These are phyloP conservation scores for Sphagnum magellanicum DNA, from an alignment of 228 moss, liverwort and hornwort species.

Conservation along the genomic window DNA sequence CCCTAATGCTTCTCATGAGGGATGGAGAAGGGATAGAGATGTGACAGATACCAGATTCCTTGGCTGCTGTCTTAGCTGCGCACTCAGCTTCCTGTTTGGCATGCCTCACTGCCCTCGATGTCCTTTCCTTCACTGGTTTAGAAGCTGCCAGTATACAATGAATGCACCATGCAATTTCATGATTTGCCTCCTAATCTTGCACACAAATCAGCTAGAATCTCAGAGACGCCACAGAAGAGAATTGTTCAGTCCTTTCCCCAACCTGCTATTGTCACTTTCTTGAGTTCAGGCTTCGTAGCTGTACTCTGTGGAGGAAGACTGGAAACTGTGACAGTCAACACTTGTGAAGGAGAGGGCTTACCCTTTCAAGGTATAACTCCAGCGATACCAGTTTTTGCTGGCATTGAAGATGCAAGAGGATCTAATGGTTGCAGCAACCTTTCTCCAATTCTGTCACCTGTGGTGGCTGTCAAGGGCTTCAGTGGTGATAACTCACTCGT, in stretches of 20 bases:
- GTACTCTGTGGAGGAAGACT: conserved; percentile 16
- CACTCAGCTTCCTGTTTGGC: conserved; percentile 81
- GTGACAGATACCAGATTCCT: conserved; percentile 35
- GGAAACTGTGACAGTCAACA: conserved; percentile 22
- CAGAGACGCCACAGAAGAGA: too few relatives aligned
- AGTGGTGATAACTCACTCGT: conserved; percentile 30
- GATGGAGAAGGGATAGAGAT: too few relatives aligned
- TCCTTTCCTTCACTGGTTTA: conserved; percentile 73
- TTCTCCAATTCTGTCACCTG: conserved; percentile 23
- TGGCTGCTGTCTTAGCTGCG: conserved; percentile 61
- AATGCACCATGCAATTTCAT: too few relatives aligned
- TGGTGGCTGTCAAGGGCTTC: conserved; percentile 25
- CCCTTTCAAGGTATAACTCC: conserved; percentile 23
- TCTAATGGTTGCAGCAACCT: conserved; percentile 25
- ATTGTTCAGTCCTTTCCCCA: too few relatives aligned
- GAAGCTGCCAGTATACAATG: conserved; percentile 13
- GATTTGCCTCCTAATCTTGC: too few relatives aligned
- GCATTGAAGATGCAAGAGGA: conserved; percentile 14
- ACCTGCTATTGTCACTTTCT: too few relatives aligned
- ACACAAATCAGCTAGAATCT: too few relatives aligned
- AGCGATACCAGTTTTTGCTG: conserved; percentile 11
- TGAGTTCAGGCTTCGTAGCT: conserved; percentile 5
- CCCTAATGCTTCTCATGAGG: too few relatives aligned
- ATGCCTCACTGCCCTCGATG: conserved; percentile 84
- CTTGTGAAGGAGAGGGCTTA: conserved; percentile 22